These are phyloP conservation scores for Noccaea bulbosa DNA, from an alignment of 345 rosid species.

Conservation along the genomic window DNA sequence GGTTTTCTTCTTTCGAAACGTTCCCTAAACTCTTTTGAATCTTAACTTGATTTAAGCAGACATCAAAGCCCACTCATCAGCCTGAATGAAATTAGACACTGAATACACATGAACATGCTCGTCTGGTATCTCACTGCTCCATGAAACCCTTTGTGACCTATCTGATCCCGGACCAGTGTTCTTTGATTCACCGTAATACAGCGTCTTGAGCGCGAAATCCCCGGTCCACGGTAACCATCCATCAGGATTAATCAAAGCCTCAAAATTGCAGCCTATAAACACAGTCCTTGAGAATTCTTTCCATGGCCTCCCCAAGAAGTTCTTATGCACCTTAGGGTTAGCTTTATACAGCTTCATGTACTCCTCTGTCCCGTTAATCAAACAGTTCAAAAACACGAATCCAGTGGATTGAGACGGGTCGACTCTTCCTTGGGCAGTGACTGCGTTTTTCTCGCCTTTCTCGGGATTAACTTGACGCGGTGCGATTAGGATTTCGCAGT, in stretches of 20 bases:
- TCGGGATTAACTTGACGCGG: conserved; percentile 74
- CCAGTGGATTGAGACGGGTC: conserved; percentile 87
- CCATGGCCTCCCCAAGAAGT: conserved; percentile 92
- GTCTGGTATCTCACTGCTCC: conserved; percentile 77
- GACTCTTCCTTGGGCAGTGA: conserved; percentile 88
- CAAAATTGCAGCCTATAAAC: conserved; percentile 60
- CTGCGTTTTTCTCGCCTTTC: conserved; percentile 71
- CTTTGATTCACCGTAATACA: conserved; percentile 78
- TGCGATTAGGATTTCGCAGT: conserved; percentile 61
- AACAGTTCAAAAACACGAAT: conserved; percentile 71
- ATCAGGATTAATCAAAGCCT: conserved; percentile 56
- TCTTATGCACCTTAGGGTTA: conserved; percentile 69
- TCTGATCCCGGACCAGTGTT: conserved; percentile 72
- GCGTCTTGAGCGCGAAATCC: conserved; percentile 72
- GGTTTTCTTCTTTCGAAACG: background rate
- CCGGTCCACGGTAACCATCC: conserved; percentile 91
- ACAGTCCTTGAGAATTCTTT: conserved; percentile 89
- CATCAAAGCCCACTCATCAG: conserved; percentile 65
- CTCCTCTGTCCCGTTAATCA: conserved; percentile 74
- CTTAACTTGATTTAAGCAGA: background rate
- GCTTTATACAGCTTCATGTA: conserved; percentile 62
- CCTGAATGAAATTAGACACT: conserved; percentile 81
- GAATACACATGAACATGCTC: conserved; percentile 63
- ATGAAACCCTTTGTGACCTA: conserved; percentile 56
- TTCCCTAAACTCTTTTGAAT: conserved; percentile 6